Evolutionary conservation across 2,329 filamentous ascomycete species (phyloP), one percentile per base, ranked within the genome.

Genomic region (Fusarium tupiense): DNA sequence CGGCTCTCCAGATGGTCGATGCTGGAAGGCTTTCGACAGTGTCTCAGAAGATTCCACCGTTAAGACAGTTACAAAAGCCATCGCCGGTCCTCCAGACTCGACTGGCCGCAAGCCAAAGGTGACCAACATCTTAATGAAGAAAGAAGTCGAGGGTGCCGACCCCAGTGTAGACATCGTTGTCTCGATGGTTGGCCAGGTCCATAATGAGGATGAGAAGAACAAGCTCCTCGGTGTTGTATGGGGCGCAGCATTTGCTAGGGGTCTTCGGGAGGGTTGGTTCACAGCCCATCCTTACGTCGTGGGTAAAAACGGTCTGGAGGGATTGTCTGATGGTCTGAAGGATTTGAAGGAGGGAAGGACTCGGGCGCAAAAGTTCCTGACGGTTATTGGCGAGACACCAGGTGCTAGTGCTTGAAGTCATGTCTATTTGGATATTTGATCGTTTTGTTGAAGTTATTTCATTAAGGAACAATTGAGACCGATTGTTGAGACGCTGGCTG

Each of bases 241-340:
- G 72, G 57, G 37, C 1, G 11, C 46, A 5, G 57, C 54, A 1
- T 73, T 76, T 5, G 26, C 63, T 0, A 38, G 63, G 3, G 73
- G 73, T 9, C 43, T 76, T 1, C 19, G 52, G 3, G 70, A 76
- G 61, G 73, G 73, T 4, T 75, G 73, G 73, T 46, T 76, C 17
- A 71, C 61, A 2, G 9, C 53, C 0, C 73, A 76, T 31, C 73
- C 73, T 7, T 62, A 73, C 2, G 22, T 49, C 1, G 3, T 73
- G 3, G 71, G 71, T 2, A 60, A 67, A 12, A 66, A 59, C 20
- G 71, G 71, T 0, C 33, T 73, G 0, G 47, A 50, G 0, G 65
- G 65, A 0, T 8, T 70, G 5, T 58, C 60, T 4, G 60, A 65
- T 4, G 67, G 67, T 1, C 26, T 70, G 0, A n/a, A 49, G 19